phyloP scores from a whole-genome alignment of 768 basidiomycete species.

The Tylopilus vinaceipallidus region DNA sequence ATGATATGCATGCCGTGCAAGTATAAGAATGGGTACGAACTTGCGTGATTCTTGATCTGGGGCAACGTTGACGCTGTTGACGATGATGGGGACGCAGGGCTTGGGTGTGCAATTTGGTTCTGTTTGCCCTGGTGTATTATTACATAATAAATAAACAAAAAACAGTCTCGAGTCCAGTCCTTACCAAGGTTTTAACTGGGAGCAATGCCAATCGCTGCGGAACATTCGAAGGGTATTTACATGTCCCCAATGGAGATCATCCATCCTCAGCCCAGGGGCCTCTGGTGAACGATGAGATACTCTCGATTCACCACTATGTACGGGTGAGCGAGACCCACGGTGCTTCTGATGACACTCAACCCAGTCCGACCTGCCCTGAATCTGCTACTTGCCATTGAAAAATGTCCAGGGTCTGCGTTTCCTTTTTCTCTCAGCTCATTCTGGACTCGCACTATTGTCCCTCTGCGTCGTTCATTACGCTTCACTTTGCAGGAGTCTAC shows the following conservation, averaged over 20 bases:
- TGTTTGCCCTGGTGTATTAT: too few species aligned
- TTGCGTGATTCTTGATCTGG: slow-evolving; percentile 24
- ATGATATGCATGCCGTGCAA: neutral
- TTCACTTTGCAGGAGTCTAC: slow-evolving; percentile 34
- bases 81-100: slow-evolving; percentile 17
- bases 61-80: slow-evolving; percentile 29
- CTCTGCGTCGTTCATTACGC: slow-evolving; percentile 21
- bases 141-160: too few species aligned
- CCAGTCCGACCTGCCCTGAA: slow-evolving; percentile 27
- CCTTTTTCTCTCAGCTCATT: slow-evolving; percentile 25
- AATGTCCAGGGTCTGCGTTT: fast-evolving
- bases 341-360: too few species aligned
- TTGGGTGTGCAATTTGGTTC: slow-evolving; percentile 25
- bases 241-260: too few species aligned
- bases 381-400: fast-evolving
- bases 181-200: too few species aligned
- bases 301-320: too few species aligned
- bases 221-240: too few species aligned
- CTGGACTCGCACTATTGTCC: slow-evolving; percentile 39
- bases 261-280: too few species aligned
- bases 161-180: too few species aligned
- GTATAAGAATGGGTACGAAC: slow-evolving; percentile 25
- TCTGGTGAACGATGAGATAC: too few species aligned
- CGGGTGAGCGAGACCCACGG: too few species aligned
- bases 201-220: too few species aligned